Evolutionary conservation across 768 basidiomycete species (phyloP), one percentile per base, ranked within the genome.

Genomic region (Lentinula aciculospora): DNA sequence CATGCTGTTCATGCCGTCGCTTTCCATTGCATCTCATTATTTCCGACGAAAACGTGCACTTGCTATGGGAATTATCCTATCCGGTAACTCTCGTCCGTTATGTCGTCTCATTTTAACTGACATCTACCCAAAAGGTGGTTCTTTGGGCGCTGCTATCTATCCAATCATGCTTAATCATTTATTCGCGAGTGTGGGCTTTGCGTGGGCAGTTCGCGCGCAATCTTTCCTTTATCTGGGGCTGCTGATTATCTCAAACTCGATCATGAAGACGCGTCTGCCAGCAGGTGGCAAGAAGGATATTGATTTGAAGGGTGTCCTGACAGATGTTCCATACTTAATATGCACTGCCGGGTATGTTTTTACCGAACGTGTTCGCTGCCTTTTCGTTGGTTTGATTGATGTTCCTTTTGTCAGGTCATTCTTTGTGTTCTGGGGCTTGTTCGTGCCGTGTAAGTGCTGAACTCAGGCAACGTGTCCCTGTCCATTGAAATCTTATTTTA

Each of bases 61-160:
- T 3, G 75, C 77, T 15, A 76, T 77, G 66, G 76, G 78, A 10
- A 62, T 81, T 50, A 70, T 71, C 29, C 67, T 72, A 0, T 67
- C 69, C 23, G 77, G 78, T 39, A 15, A 45, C 4, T 10, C n/a
- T 31, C n/a, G 7, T 46, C 19, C 9, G 15, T 13, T 9, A 23
- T 23, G 13, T 44, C 29, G 2, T 12, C 27, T 46, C 25, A n/a
- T 32, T 15, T 42, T 36, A 10, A 19, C 29, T 44, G 15, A 37
- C 13, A 40, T 27, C 1, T 55, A 44, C 21, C 9, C 36, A 2
- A 2, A 63, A 66, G 21, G 23, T 48, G 56, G 56, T 25, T 57
- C 56, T 15, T 21, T 62, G 29, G 69, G 68, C 15, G 69, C 65
- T 17, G 60, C 69, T 5, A 48, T 70, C 7, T 65, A 60, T 53